Conservation (phyloP, 2,329 filamentous ascomycete genomes). For the Fusarium oxysporum region DNA sequence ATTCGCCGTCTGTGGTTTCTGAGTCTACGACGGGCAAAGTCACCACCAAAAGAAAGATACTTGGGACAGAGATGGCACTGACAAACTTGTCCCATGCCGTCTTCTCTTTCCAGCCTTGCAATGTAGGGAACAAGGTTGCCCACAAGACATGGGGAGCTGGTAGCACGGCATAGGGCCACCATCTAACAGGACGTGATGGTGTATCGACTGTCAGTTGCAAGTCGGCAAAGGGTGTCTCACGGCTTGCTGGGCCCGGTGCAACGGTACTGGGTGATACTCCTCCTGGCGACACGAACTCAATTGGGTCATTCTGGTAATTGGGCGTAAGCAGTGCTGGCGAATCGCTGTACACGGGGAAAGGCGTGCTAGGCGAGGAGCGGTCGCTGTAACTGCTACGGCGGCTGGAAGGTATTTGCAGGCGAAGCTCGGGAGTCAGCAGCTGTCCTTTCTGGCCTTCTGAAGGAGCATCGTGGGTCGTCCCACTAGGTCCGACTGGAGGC, state of each 20-base stretch:
- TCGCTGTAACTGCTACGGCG: conserved; percentile 57
- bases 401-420: conserved; percentile 60
- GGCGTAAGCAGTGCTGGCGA: conserved; percentile 61
- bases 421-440: conserved; percentile 47
- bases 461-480: conserved; percentile 25
- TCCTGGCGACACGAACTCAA: conserved; percentile 64
- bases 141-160: conserved; percentile 78
- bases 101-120: conserved; percentile 85
- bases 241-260: conserved; percentile 53
- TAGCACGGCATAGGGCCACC: conserved; percentile 84
- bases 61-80: conserved; percentile 86
- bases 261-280: conserved; percentile 58
- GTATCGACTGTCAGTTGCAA: conserved; percentile 54
- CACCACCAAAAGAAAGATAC: conserved; percentile 88
- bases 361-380: conserved; percentile 64
- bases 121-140: conserved; percentile 85
- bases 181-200: conserved; percentile 64
- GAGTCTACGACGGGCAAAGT: conserved; percentile 92
- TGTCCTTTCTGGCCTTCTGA: conserved; percentile 8
- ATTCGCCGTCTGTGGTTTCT: conserved; percentile 62
- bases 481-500: conserved; percentile 50
- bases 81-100: conserved; percentile 85
- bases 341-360: conserved; percentile 78
- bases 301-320: conserved; percentile 54
- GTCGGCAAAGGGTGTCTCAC: conserved; percentile 60